Evolutionary conservation across 306 rosid species (phyloP).

Genomic region (Parietaria judaica): DNA sequence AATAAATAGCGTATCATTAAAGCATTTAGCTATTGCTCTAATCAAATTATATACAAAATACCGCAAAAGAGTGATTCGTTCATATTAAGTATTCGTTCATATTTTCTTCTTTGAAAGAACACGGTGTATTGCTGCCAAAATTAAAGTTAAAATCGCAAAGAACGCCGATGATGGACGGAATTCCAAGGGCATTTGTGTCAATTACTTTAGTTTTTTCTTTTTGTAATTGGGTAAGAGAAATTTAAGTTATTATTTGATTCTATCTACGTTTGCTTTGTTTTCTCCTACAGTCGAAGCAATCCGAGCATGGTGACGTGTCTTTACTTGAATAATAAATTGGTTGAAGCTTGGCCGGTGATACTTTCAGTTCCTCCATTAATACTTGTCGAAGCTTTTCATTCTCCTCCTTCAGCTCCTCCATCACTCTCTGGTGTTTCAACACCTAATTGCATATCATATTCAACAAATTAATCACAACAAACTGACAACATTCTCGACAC

Average conservation of each 20-base stretch:
- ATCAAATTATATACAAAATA: too few species aligned
- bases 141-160: too few species aligned
- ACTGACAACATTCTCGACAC: neutral
- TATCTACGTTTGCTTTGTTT: slow-evolving; percentile 21
- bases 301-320: slow-evolving; percentile 40
- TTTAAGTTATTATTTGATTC: too few species aligned
- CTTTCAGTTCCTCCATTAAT: slow-evolving; percentile 69
- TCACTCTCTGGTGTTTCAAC: slow-evolving; percentile 76
- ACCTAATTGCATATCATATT: slow-evolving; percentile 37
- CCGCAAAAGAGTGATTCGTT: too few species aligned
- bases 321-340: slow-evolving; percentile 45
- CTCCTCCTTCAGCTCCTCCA: slow-evolving; percentile 80
- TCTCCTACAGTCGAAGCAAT: slow-evolving; percentile 83
- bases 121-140: too few species aligned
- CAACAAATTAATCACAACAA: neutral
- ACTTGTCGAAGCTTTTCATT: slow-evolving; percentile 73
- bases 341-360: slow-evolving; percentile 61
- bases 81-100: too few species aligned
- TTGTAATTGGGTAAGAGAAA: too few species aligned
- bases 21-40: too few species aligned
- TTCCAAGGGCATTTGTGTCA: neutral
- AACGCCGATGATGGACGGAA: too few species aligned
- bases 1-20: too few species aligned
- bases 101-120: too few species aligned
- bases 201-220: slow-evolving; percentile 37